Percentiles rank a stretch among this genome's conserved stretches.
phyloP scores from a whole-genome alignment of 768 basidiomycete genomes.

The Phylloporus arenicola region DNA sequence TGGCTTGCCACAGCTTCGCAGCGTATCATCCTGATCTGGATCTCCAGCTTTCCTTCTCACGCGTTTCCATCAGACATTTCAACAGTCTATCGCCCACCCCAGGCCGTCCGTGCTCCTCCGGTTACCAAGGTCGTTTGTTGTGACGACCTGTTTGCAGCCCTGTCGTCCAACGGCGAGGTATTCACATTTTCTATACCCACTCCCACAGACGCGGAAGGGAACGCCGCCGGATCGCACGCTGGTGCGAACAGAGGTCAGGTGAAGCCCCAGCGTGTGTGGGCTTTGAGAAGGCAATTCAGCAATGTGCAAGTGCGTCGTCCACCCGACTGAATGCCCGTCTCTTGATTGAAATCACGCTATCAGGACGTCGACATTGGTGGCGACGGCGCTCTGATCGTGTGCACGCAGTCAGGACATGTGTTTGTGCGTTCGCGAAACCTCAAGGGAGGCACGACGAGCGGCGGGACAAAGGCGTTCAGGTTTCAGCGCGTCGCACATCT shows the following conservation, averaged over 20 bases:
- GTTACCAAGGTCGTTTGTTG: constrained; percentile 77
- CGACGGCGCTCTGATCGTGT: constrained; percentile 85
- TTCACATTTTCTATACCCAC: constrained; percentile 65
- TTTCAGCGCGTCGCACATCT: constrained; percentile 76
- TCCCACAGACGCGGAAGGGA: constrained; percentile 27
- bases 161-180: constrained; percentile 85
- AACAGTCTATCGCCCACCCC: constrained; percentile 72
- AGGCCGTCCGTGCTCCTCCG: constrained; percentile 59
- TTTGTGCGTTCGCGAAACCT: constrained; percentile 68
- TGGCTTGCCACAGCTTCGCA: background rate
- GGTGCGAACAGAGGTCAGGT: constrained; percentile 30
- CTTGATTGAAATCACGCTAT: background rate
- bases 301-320: constrained; percentile 57
- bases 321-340: background rate
- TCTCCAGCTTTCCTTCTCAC: constrained; percentile 64
- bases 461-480: constrained; percentile 52
- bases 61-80: constrained; percentile 71
- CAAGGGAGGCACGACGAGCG: constrained; percentile 21
- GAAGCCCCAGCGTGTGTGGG: constrained; percentile 90
- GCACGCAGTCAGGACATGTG: constrained; percentile 92
- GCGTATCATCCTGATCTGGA: background rate
- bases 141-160: constrained; percentile 76
- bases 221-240: constrained; percentile 1
- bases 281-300: constrained; percentile 78
- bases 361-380: constrained; percentile 86